Conservation (phyloP, 2,329 filamentous ascomycete genomes). For the Cytospora mali region DNA sequence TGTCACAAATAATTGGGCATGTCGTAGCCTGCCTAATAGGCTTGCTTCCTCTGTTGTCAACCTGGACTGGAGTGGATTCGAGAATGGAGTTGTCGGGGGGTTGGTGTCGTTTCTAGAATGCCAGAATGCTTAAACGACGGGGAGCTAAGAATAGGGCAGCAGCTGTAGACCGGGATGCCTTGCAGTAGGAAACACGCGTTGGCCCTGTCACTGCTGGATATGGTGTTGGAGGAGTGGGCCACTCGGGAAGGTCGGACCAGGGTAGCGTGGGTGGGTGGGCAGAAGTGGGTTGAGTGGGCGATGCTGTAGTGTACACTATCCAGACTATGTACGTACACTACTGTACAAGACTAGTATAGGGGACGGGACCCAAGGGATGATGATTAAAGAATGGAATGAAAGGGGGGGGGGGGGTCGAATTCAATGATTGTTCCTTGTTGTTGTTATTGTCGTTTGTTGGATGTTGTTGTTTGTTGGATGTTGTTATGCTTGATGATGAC, state of each 20-base stretch:
- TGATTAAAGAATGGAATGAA: no score
- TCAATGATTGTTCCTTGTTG: no score
- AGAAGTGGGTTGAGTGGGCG: neutral
- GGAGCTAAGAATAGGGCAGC: conserved; percentile 1
- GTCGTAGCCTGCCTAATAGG: neutral
- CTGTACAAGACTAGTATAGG: no score
- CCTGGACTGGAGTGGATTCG: neutral
- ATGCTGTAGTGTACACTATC: no score
- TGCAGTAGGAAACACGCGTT: conserved; percentile 13
- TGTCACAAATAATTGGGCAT: neutral
- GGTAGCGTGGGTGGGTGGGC: no score
- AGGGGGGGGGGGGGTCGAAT: no score
- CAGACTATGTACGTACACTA: no score
- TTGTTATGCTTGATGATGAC: no score
- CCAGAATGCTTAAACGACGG: neutral
- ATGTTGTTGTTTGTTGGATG: no score
- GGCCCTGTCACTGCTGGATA: neutral
- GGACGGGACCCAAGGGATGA: neutral
- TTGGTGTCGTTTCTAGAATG: conserved; percentile 1
- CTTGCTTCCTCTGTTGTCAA: neutral
- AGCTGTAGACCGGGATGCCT: conserved; percentile 7
- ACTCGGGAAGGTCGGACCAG: neutral
- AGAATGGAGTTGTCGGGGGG: conserved; percentile 7
- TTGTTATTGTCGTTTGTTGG: no score
- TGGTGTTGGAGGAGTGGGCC: neutral